Evolutionary conservation across 2,329 filamentous ascomycete species (phyloP).

Genomic region (Colletotrichum salicis): DNA sequence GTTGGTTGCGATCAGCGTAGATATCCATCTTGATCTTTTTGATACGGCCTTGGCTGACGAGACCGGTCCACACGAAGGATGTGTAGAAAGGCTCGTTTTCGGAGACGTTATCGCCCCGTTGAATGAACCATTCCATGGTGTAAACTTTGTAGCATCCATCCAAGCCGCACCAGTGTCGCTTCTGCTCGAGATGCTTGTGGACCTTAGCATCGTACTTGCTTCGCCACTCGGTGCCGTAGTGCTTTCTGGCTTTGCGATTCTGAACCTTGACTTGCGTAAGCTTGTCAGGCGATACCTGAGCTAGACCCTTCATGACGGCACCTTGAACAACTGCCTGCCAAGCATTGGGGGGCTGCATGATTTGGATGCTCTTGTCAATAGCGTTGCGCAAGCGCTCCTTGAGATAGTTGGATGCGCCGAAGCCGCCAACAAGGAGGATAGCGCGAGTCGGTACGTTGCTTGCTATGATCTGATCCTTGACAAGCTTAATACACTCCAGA

Average conservation of each 20-base stretch:
- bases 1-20: conserved; percentile 45
- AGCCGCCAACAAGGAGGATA: conserved; percentile 61
- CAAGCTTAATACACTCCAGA: conserved; percentile 53
- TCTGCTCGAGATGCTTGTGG: conserved; percentile 59
- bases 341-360: conserved; percentile 60
- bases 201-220: conserved; percentile 81
- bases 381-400: conserved; percentile 51
- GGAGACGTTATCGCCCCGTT: conserved; percentile 50
- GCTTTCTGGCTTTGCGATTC: conserved; percentile 74
- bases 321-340: conserved; percentile 64
- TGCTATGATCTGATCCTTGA: conserved; percentile 55
- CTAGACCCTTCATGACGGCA: conserved; percentile 61
- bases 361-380: conserved; percentile 48
- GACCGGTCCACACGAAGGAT: conserved; percentile 44
- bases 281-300: conserved; percentile 46
- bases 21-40: conserved; percentile 49
- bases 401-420: conserved; percentile 58
- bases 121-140: conserved; percentile 58
- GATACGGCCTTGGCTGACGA: conserved; percentile 47
- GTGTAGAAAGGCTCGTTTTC: conserved; percentile 52
- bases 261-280: conserved; percentile 51
- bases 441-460: conserved; percentile 55
- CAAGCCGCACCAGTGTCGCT: conserved; percentile 49
- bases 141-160: conserved; percentile 50
- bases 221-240: conserved; percentile 84